A percentile compares a stretch with the other conserved stretches of the same genome.
Evolutionary conservation across 1,139 yeast species (phyloP).

Genomic region (Diutina rugosa): DNA sequence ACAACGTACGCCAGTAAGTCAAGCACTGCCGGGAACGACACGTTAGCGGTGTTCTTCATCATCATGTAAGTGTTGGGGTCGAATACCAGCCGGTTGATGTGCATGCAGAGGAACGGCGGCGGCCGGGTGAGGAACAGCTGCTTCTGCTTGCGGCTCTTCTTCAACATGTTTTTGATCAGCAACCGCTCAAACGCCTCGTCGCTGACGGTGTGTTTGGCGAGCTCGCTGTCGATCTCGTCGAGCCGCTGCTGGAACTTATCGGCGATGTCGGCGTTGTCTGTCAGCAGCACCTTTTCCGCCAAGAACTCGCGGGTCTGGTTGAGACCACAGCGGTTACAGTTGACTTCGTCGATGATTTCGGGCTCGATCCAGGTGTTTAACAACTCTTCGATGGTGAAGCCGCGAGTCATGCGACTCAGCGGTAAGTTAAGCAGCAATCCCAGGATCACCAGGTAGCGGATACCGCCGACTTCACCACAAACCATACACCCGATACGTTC

Average conservation of each 20-base stretch:
- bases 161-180: constrained; percentile 64
- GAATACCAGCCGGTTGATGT: constrained; percentile 84
- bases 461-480: constrained; percentile 92
- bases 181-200: constrained; percentile 68
- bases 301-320: constrained; percentile 45
- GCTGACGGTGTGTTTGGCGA: constrained; percentile 53
- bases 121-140: constrained; percentile 74
- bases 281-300: constrained; percentile 21
- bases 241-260: constrained; percentile 39
- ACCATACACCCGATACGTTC: constrained; percentile 80
- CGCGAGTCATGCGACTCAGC: constrained; percentile 19
- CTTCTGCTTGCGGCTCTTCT: constrained; percentile 69
- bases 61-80: constrained; percentile 78
- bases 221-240: constrained; percentile 40
- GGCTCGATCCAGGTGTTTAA: constrained; percentile 65
- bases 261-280: constrained; percentile 22
- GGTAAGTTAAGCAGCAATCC: constrained; percentile 69
- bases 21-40: constrained; percentile 57
- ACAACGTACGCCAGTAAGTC: constrained; percentile 63
- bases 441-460: constrained; percentile 67
- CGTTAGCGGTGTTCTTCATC: constrained; percentile 72
- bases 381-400: constrained; percentile 39
- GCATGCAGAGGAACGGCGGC: constrained; percentile 72
- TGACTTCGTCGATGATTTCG: constrained; percentile 83
- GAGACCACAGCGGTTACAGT: constrained; percentile 84